Base-by-base conservation (phyloP, 129 eudicot genomes). In the Pulicaria dysenterica region DNA sequence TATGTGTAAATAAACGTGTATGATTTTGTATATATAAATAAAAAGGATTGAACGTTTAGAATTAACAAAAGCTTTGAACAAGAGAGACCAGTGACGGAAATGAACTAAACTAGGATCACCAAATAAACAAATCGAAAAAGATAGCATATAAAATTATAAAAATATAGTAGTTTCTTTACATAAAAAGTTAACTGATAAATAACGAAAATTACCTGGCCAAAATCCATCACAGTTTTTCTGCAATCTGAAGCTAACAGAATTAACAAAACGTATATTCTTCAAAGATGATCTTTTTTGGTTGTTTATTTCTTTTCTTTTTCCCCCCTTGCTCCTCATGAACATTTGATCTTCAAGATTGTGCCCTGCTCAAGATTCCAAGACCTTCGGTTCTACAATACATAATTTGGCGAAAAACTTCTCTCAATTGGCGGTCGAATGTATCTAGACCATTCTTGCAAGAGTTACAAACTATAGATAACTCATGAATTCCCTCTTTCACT, bases 311-410 rank as follows among this genome's bases (percentile, higher is more conserved):
- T 48, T 13, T 48, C 16, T 48, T 4, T 48, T 48, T 19, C 49
- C 9, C 3, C 6, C 49, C 15, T 43, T 14, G 13, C 9, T 65
- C 38, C 43, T 58, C 66, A 24, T 24, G 36, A 58, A 45, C 60
- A 34, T 15, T 8, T 24, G 61, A 78, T 63, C 53, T 60, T 60
- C 49, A 75, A 78, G 81, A 80, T 12, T 79, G 74, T 72, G 73
- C 68, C 38, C 45, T 76, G 60, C 84, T 77, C 76, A 86, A 60
- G 7, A 86, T 71, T 75, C 80, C 91, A 58, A 89, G 85, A 54
- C 88, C 91, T 70, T 89, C 93, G 4, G 75, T 75, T 34, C 97
- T 80, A 70, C 91, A 86, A 69, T 67, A 44, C 97, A 92, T 85
- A 42, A 92, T 84, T 58, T 83, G 85, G 19, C 89, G 79, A 38